A percentile compares a stretch with the other conserved stretches of the same genome.
Evolutionary conservation across 257 asterid species (phyloP).

Genomic region (Solanum pennellii): DNA sequence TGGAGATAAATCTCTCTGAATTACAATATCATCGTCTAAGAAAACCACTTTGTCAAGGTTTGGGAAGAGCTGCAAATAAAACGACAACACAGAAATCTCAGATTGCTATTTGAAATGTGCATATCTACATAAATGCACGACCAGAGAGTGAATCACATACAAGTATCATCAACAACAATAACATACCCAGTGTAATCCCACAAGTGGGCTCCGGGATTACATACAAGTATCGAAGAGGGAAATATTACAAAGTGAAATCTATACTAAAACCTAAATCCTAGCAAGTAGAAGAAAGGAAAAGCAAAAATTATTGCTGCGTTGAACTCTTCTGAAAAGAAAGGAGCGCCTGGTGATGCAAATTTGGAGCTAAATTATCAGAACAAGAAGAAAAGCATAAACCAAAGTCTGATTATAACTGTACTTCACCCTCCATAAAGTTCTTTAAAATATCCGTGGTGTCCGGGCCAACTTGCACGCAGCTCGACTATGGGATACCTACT

Average conservation of each 20-base stretch:
- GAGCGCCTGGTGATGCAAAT: not conserved
- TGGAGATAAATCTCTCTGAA: constrained; percentile 85
- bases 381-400: not conserved
- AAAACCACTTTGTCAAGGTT: constrained; percentile 91
- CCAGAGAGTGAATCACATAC: not conserved
- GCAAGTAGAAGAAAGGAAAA: not conserved
- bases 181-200: not conserved
- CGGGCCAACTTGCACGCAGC: not conserved
- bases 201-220: not conserved
- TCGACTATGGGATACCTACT: not conserved
- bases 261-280: not conserved
- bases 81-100: constrained; percentile 7
- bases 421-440: not conserved
- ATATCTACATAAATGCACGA: not conserved
- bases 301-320: not conserved
- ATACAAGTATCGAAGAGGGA: not conserved
- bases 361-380: not conserved
- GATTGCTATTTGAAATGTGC: not conserved
- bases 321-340: not conserved
- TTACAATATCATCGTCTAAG: constrained; percentile 92
- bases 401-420: not conserved
- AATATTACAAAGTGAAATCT: not conserved
- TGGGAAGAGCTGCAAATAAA: constrained; percentile 83
- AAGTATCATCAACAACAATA: not conserved
- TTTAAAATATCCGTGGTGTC: not conserved